Conservation (phyloP, 441 rosid genomes). For the Gossypium schwendimanii region DNA sequence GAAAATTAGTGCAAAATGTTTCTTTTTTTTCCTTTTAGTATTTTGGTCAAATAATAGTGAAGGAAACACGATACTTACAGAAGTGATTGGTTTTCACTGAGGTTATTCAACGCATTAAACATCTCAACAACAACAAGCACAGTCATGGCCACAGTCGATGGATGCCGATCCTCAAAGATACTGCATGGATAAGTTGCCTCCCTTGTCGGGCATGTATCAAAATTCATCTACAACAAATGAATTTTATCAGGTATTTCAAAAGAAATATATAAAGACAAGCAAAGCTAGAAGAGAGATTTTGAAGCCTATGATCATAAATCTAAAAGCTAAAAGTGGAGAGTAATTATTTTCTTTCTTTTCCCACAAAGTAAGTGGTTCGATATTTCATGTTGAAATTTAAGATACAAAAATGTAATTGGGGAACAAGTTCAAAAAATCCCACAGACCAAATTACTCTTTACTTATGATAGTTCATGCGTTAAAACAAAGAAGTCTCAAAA, state of each 20-base stretch:
- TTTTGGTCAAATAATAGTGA: not conserved
- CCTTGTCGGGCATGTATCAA: conserved; percentile 81
- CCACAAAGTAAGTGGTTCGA: not conserved
- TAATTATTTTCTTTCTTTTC: not conserved
- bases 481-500: not conserved
- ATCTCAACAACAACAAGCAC: conserved; percentile 99
- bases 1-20: not conserved
- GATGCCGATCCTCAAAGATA: conserved; percentile 88
- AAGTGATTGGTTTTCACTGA: conserved; percentile 94
- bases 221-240: conserved; percentile 64
- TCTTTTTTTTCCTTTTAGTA: not conserved
- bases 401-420: not conserved
- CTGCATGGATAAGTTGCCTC: conserved; percentile 86
- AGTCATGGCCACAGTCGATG: conserved; percentile 94
- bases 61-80: conserved; percentile 50
- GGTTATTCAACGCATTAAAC: conserved; percentile 98
- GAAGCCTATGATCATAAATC: not conserved
- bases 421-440: not conserved
- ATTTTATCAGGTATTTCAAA: not conserved
- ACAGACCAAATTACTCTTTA: not conserved
- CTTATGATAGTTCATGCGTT: not conserved
- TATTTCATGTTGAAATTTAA: not conserved
- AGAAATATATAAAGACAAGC: not conserved
- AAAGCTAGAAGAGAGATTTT: not conserved
- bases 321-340: not conserved